Base-by-base conservation (phyloP, 1,284 basidiomycete genomes). In the Fomitopsis betulina region DNA sequence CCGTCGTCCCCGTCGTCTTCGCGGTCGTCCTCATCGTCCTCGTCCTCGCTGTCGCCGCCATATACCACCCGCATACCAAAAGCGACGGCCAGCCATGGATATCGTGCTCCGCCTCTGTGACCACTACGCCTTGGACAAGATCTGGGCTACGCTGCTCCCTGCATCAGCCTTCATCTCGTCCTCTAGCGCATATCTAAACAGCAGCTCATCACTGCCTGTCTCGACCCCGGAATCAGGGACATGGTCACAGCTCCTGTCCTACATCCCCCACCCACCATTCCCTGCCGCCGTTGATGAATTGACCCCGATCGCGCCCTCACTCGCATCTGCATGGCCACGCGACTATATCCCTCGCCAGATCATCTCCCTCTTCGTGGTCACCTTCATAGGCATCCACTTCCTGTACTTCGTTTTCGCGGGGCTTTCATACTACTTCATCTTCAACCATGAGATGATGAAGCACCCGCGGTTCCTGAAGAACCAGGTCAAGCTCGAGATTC, bases 361-460 rank as follows among this genome's bases (percentile, higher is more conserved):
- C 9, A 43, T 91, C 25, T 97, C 95, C 2, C 79, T 99, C 56
- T 75, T 77, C 63, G 71, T 80, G 43, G 71, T 98, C 64, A 96
- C 95, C 8, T 77, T 93, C 60, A 67, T 93, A 60, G 94, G 94
- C 62, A 93, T 94, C 56, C 82, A 88, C 66, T 39, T 86, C 49
- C 80, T 96, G 54, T 96, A 99, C 75, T 96, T 98, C 75, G 58
- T 87, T 43, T 91, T 97, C 68, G 95, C 95, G 27, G 77, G 81
- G 32, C 70, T 94, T 12, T 94, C 94, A 4, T 99, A 95, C 76
- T 78, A 76, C 57, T 89, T 82, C 73, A 84, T 99, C 60, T 99
- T 98, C 83, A 96, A 99, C 76, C 90, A 95, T 67, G 87, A 96
- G 25, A 94, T 99, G 86, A 95, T 95, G 87, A 84, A 85, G 53